Evolutionary conservation across 768 basidiomycete genomes (phyloP), one percentile per base, ranked within the genome.

Genomic region (Leccinum sublutescens): DNA sequence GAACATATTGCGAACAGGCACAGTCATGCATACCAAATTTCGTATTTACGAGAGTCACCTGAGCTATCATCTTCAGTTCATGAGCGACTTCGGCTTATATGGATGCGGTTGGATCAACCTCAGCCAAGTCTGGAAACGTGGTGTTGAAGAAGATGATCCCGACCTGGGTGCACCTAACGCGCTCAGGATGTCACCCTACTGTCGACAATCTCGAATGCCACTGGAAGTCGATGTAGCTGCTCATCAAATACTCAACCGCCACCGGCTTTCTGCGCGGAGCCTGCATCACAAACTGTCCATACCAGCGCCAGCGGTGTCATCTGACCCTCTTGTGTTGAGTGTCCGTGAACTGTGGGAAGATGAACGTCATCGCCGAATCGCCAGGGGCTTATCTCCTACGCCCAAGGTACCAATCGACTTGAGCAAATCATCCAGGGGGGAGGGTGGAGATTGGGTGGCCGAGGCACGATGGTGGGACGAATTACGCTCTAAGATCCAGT

Each of bases 341-440:
- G 90, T 98, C 50, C 86, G 91, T 62, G 96, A 98, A 74, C 79
- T 98, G 2, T 99, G 96, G 96, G 92, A 95, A 53, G 95, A 98
- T 66, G 96, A 99, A 75, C 84, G 90, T n/a, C 79, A 80, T 11
- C 84, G 94, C 9, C 81, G 95, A 19, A 71, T 74, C 25, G 79
- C 78, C 4, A 82, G 80, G 34, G 93, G 93, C 1, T 78, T 95
- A 34, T 68, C 82, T 59, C 86, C 93, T 5, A 83, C 89, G 17
- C 89, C 90, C 12, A 82, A 82, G 47, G 78, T 93, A 57, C 91
- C 93, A 14, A 73, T 83, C 34, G 88, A 89, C 69, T 81, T 80
- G 54, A 89, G 85, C 66, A 87, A 84, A 60, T 80, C 82, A 7
- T 82, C 81, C 6, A 79, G 90, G 71, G 81, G 74, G 23, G 64